These are phyloP conservation scores for Podospora comata DNA, from an alignment of 495 filamentous ascomycete species.

Conservation along the genomic window DNA sequence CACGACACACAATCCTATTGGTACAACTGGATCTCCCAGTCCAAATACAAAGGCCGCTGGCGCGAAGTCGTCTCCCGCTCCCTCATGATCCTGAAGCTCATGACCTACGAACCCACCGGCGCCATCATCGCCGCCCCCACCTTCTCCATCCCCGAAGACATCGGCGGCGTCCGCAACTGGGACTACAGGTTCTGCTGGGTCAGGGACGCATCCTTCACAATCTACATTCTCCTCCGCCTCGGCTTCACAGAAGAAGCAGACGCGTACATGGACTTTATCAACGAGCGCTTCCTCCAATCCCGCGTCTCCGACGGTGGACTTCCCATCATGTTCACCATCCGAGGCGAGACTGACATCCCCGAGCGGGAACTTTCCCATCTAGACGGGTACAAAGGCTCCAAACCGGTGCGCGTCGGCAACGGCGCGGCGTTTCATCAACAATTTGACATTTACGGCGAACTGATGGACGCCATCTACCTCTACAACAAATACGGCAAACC, in stretches of 20 bases:
- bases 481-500: slow-evolving; percentile 77
- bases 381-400: slow-evolving; percentile 63
- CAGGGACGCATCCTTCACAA: slow-evolving; percentile 68
- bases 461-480: slow-evolving; percentile 71
- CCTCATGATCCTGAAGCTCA: slow-evolving; percentile 66
- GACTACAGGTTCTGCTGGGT: slow-evolving; percentile 77
- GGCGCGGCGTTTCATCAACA: slow-evolving; percentile 71
- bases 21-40: slow-evolving; percentile 67
- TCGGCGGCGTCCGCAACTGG: slow-evolving; percentile 70
- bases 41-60: slow-evolving; percentile 67
- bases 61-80: slow-evolving; percentile 64
- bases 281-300: slow-evolving; percentile 57
- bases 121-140: slow-evolving; percentile 50
- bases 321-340: slow-evolving; percentile 75
- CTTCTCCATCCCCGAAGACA: slow-evolving; percentile 68
- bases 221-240: slow-evolving; percentile 70
- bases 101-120: slow-evolving; percentile 60
- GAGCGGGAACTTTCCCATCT: slow-evolving; percentile 63
- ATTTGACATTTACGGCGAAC: slow-evolving; percentile 72
- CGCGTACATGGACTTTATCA: slow-evolving; percentile 71
- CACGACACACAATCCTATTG: slow-evolving; percentile 64
- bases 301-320: slow-evolving; percentile 50
- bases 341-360: slow-evolving; percentile 67
- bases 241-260: slow-evolving; percentile 73
- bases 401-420: slow-evolving; percentile 70